Base-by-base conservation (phyloP, 495 filamentous ascomycete species). In the Xylaria castorea region DNA sequence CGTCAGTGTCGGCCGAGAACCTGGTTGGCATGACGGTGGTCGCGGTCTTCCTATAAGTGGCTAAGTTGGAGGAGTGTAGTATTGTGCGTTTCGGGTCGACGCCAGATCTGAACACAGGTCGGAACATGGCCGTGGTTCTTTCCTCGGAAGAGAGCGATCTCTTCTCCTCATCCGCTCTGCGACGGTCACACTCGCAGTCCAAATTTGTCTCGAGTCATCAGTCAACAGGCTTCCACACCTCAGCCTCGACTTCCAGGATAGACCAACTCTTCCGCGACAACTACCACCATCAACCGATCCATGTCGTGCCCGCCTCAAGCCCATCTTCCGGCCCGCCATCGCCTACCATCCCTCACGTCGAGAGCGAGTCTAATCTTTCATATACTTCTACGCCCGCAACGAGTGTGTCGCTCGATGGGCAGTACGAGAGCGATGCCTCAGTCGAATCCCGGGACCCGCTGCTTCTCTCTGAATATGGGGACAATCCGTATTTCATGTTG, bases 361-460 rank as follows among this genome's bases (percentile, higher is more conserved):
- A 84, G 58, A 84, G 83, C 18, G 68, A 75, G 36, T 40, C 18
- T 44, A 81, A 83, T 34, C 75, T 76, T 57, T 84, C 84, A 1
- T 83, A 78, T 61, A 82, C 84, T 4, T 90, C 91, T 12, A 89
- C 89, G 25, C 87, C 90, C n/a, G 84, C 89, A 18, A 90, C 89
- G 70, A 91, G 85, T 70, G 77, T 93, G 32, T 92, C 91, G 0
- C 78, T 92, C 36, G 86, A 87, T 70, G 85, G 84, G 20, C 81
- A 84, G 64, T 86, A 80, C 73, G 85, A 87, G 25, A 82, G 86
- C 32, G 82, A 85, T 27, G 81, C 84, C n/a, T 83, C 74, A n/a
- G 75, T 75, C 18, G 71, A 79, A 16, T 67, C 81, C 36, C 88
- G 91, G 32, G 86, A 90, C 55, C 82, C 87, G 30, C 80, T 91